Evolutionary conservation across 257 asterid species (phyloP).

Genomic region (Fraxinus cuspidata): DNA sequence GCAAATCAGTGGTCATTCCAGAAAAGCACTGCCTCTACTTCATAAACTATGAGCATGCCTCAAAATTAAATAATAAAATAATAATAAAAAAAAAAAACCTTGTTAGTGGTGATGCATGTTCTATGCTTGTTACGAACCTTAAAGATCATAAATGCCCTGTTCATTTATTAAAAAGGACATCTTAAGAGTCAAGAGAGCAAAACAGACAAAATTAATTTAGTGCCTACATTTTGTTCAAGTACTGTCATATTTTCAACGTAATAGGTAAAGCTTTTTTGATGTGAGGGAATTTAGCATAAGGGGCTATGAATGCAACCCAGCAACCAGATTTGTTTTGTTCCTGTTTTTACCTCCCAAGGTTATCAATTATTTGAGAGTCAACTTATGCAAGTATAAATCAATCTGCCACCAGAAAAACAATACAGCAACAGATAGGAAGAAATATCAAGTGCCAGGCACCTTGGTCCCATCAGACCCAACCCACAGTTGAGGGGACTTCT

Average conservation of each 20-base stretch:
- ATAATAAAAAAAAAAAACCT: no score
- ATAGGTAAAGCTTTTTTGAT: neutral
- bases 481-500: constrained; percentile 24
- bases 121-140: neutral
- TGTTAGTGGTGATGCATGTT: neutral
- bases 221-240: neutral
- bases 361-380: neutral
- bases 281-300: neutral
- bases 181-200: neutral
- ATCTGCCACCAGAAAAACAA: neutral
- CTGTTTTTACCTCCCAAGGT: neutral
- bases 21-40: neutral
- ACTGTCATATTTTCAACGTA: neutral
- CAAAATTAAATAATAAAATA: no score
- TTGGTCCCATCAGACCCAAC: constrained; percentile 20
- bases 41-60: neutral
- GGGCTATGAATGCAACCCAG: neutral
- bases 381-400: neutral
- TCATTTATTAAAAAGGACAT: neutral
- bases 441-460: constrained; percentile 11
- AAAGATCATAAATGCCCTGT: neutral
- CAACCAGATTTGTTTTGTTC: neutral
- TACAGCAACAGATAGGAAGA: neutral
- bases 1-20: neutral
- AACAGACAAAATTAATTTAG: neutral